Evolutionary conservation across 768 basidiomycete genomes (phyloP).

Genomic region (Trametes sanguinea): DNA sequence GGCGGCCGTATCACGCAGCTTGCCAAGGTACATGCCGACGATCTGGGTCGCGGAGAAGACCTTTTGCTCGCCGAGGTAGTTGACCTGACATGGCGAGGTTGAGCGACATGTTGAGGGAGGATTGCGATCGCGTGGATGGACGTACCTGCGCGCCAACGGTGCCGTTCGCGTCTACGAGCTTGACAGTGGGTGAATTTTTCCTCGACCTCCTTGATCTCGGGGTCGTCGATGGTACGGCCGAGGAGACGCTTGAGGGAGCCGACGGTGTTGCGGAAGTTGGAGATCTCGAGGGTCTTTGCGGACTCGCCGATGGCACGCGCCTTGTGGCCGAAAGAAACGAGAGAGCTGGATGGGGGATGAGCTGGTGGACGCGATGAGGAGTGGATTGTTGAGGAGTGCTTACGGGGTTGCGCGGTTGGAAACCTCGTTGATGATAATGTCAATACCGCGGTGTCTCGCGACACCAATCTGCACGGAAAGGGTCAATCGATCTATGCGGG

Average conservation of each 20-base stretch:
- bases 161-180: conserved; percentile 82
- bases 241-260: conserved; percentile 90
- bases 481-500: conserved; percentile 7
- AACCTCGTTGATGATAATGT: conserved; percentile 98
- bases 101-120: neutral
- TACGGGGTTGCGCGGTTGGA: conserved; percentile 97
- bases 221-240: conserved; percentile 77
- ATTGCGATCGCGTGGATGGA: conserved; percentile 5
- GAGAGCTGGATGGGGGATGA: conserved; percentile 57
- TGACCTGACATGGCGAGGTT: conserved; percentile 56
- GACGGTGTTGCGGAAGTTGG: conserved; percentile 97
- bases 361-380: neutral
- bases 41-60: conserved; percentile 89
- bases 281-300: conserved; percentile 96
- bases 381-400: conserved; percentile 35
- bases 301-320: conserved; percentile 91
- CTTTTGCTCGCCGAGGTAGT: conserved; percentile 80
- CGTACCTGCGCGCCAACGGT: conserved; percentile 84
- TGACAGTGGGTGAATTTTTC: conserved; percentile 89
- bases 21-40: conserved; percentile 86
- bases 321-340: conserved; percentile 92
- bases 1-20: conserved; percentile 84
- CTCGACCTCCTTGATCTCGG: conserved; percentile 82
- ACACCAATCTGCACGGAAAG: conserved; percentile 76
- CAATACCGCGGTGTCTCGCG: conserved; percentile 93